A percentile compares a stretch with the other conserved stretches of the same genome.
These are phyloP conservation scores for Copromyces sp. DNA, from an alignment of 495 filamentous ascomycete genomes.

Conservation along the genomic window DNA sequence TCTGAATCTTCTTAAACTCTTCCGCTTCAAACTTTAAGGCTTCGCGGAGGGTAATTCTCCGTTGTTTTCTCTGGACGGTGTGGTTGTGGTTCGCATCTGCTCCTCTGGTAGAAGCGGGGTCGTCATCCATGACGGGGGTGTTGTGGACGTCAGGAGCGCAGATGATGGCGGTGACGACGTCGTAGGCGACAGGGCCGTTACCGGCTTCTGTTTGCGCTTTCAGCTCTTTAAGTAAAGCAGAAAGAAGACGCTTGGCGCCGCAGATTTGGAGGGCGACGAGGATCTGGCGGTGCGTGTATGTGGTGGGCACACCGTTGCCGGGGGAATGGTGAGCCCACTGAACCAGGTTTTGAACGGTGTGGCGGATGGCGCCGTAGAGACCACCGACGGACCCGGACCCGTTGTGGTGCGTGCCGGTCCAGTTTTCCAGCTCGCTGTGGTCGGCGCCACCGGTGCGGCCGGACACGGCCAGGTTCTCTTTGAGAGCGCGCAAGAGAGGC, in stretches of 20 bases:
- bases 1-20: constrained; percentile 50
- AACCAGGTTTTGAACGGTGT: constrained; percentile 56
- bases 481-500: constrained; percentile 58
- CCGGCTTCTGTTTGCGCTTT: constrained; percentile 38
- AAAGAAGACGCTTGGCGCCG: constrained; percentile 53
- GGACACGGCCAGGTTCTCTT: constrained; percentile 54
- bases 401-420: constrained; percentile 41
- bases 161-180: constrained; percentile 63
- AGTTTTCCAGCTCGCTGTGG: constrained; percentile 65
- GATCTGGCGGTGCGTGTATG: constrained; percentile 72
- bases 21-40: constrained; percentile 56
- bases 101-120: constrained; percentile 25
- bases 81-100: constrained; percentile 13
- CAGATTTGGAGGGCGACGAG: constrained; percentile 56
- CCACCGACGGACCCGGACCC: constrained; percentile 43
- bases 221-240: constrained; percentile 59
- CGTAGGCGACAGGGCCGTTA: constrained; percentile 55
- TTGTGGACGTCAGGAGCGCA: constrained; percentile 52
- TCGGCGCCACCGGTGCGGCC: constrained; percentile 54
- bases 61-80: constrained; percentile 14
- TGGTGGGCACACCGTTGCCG: constrained; percentile 55
- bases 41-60: constrained; percentile 47
- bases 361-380: constrained; percentile 49
- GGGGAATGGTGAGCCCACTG: constrained; percentile 61
- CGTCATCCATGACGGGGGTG: constrained; percentile 3